Conservation (phyloP, 1,139 yeast genomes). For the Lodderomyces theae region DNA sequence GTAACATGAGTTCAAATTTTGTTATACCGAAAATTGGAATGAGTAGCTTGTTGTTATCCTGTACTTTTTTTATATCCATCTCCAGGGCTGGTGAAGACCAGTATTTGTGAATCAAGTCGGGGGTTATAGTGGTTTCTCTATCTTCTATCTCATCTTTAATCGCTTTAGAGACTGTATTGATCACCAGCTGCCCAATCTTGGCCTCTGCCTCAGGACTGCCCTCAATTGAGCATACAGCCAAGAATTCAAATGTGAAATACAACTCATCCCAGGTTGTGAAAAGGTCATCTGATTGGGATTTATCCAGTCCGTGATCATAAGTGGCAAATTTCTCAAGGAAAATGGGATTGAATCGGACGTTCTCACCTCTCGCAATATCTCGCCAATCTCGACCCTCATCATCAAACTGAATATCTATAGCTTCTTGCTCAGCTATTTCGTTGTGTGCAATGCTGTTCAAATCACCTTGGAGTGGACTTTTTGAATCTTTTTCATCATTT, state of each 20-base stretch:
- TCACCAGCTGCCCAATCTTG: slow-evolving; percentile 37
- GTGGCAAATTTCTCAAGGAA: slow-evolving; percentile 19
- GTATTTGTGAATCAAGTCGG: slow-evolving; percentile 49
- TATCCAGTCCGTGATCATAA: slow-evolving; percentile 18
- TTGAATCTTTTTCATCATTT: slow-evolving; percentile 4
- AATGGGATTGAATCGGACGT: slow-evolving; percentile 25
- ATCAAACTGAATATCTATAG: slow-evolving; percentile 44
- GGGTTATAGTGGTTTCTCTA: slow-evolving; percentile 26
- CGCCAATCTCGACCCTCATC: slow-evolving; percentile 66
- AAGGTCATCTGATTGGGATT: slow-evolving; percentile 27
- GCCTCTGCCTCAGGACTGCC: slow-evolving; percentile 27
- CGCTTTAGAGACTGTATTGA: slow-evolving; percentile 52
- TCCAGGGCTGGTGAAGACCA: slow-evolving; percentile 37
- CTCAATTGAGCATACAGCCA: slow-evolving; percentile 25
- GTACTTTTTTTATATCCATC: slow-evolving; percentile 23
- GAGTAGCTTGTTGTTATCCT: slow-evolving; percentile 28
- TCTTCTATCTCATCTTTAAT: slow-evolving; percentile 34
- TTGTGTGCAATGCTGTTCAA: background rate
- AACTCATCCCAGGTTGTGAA: slow-evolving; percentile 33
- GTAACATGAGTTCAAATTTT: slow-evolving; percentile 37
- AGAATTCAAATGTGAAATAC: slow-evolving; percentile 26
- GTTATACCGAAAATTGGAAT: slow-evolving; percentile 45
- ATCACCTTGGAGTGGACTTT: background rate
- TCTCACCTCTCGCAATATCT: slow-evolving; percentile 61
- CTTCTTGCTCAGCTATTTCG: slow-evolving; percentile 2